phyloP scores from a whole-genome alignment of 352 stramenopile genomes.

The Phytophthora multivora region DNA sequence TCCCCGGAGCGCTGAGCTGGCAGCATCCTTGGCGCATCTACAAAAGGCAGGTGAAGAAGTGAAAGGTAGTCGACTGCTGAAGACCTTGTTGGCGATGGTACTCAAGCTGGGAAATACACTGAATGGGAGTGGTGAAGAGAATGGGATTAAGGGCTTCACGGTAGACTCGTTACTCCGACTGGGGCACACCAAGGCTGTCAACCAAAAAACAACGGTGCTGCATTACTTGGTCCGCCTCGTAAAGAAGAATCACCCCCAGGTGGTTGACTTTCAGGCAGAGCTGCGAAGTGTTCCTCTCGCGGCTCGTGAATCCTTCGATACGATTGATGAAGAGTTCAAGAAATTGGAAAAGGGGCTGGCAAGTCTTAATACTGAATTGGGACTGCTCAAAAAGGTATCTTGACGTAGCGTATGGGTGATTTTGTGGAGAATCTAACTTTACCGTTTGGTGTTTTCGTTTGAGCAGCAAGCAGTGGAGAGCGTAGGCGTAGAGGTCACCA shows the following conservation, averaged over 20 bases:
- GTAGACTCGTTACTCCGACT: constrained; percentile 95
- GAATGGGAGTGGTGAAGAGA: constrained; percentile 90
- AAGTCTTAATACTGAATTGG: constrained; percentile 53
- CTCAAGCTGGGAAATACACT: constrained; percentile 97
- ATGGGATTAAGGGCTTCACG: constrained; percentile 94
- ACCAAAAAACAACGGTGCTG: constrained; percentile 98
- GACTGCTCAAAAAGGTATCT: constrained; percentile 50
- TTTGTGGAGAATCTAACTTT: constrained; percentile 4
- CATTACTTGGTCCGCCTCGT: constrained; percentile 97
- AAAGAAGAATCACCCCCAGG: constrained; percentile 93
- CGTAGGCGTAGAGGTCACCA: constrained; percentile 26
- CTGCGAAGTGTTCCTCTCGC: constrained; percentile 84
- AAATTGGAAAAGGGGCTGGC: constrained; percentile 59
- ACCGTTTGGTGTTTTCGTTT: constrained; percentile 5
- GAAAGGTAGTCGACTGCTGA: constrained; percentile 91
- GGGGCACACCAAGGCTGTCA: constrained; percentile 94
- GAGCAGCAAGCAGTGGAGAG: constrained; percentile 35
- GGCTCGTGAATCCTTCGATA: constrained; percentile 81
- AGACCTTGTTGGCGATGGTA: constrained; percentile 96
- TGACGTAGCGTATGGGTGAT: neutral
- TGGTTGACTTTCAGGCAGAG: constrained; percentile 93
- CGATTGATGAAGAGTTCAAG: constrained; percentile 64
- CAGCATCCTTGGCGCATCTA: constrained; percentile 78
- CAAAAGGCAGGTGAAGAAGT: constrained; percentile 94
- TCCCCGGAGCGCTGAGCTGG: constrained; percentile 82